A percentile compares a stretch with the other conserved stretches of the same genome.
Evolutionary conservation across 2,329 filamentous ascomycete species (phyloP).

Genomic region (Didymella exigua): DNA sequence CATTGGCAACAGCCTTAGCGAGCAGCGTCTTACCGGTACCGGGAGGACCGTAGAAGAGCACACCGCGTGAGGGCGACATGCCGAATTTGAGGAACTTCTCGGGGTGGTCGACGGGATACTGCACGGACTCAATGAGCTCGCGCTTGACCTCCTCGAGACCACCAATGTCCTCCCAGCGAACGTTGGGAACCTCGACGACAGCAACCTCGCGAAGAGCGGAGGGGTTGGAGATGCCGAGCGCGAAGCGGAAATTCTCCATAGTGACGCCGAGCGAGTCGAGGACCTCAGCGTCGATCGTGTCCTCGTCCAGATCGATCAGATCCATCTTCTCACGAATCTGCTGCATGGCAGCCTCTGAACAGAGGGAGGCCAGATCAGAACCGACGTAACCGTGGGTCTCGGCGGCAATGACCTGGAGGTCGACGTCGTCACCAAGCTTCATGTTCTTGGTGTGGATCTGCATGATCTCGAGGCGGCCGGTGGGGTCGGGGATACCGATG

Average conservation of each 20-base stretch:
- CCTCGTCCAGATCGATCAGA: slow-evolving; percentile 96
- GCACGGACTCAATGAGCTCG: slow-evolving; percentile 97
- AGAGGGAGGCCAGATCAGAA: slow-evolving; percentile 96
- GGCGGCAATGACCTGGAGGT: slow-evolving; percentile 92
- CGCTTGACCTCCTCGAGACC: slow-evolving; percentile 98
- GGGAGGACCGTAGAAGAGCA: slow-evolving; percentile 97
- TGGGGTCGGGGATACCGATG: slow-evolving; percentile 96
- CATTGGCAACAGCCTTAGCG: slow-evolving; percentile 98
- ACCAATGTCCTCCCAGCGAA: slow-evolving; percentile 99
- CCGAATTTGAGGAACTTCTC: slow-evolving; percentile 99
- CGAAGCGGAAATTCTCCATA: slow-evolving; percentile 99
- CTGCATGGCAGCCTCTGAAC: slow-evolving; percentile 99
- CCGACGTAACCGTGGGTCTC: slow-evolving; percentile 99
- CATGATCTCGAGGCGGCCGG: slow-evolving; percentile 96
- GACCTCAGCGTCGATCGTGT: slow-evolving; percentile 98
- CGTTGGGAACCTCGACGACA: slow-evolving; percentile 98
- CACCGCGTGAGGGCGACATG: slow-evolving; percentile 95
- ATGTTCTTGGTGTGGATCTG: slow-evolving; percentile 99
- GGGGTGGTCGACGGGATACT: slow-evolving; percentile 98
- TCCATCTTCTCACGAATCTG: slow-evolving; percentile 99
- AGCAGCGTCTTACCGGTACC: slow-evolving; percentile 99
- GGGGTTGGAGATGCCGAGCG: slow-evolving; percentile 96
- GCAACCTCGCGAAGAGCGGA: slow-evolving; percentile 98
- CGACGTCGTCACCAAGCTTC: slow-evolving; percentile 97
- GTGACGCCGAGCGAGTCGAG: slow-evolving; percentile 97